Conservation (phyloP, 148 eudicot genomes). For the Bassia scoparia region DNA sequence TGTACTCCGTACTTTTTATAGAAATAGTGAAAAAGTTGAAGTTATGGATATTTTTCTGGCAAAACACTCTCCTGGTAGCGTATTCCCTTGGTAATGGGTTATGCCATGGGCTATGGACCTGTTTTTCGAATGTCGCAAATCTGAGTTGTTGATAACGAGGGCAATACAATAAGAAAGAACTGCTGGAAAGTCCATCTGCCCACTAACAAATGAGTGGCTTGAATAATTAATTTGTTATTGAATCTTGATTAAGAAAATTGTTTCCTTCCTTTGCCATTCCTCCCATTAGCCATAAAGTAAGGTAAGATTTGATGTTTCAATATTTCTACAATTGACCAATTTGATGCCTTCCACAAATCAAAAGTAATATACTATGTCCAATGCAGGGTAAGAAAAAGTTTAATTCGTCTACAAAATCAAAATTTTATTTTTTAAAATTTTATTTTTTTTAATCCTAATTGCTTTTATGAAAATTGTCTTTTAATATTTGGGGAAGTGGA, state of each 20-base stretch:
- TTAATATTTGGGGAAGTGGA: not conserved
- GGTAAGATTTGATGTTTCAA: not conserved
- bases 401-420: not conserved
- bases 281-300: not conserved
- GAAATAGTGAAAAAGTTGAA: not conserved
- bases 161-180: not conserved
- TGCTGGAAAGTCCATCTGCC: too few species aligned
- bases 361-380: too few species aligned
- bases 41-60: not conserved
- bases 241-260: too few species aligned
- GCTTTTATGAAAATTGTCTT: not conserved
- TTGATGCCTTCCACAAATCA: not conserved
- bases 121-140: not conserved
- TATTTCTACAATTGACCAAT: not conserved
- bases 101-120: not conserved
- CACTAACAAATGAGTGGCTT: not conserved
- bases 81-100: not conserved
- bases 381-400: not conserved
- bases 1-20: not conserved
- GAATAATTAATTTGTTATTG: not conserved
- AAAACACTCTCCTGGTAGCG: not conserved
- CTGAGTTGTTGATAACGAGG: not conserved
- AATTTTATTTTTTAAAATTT: too few species aligned
- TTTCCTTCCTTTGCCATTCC: not conserved
- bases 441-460: too few species aligned